Base-by-base conservation (phyloP, 2,329 filamentous ascomycete genomes). In the Cladosporium sp. region DNA sequence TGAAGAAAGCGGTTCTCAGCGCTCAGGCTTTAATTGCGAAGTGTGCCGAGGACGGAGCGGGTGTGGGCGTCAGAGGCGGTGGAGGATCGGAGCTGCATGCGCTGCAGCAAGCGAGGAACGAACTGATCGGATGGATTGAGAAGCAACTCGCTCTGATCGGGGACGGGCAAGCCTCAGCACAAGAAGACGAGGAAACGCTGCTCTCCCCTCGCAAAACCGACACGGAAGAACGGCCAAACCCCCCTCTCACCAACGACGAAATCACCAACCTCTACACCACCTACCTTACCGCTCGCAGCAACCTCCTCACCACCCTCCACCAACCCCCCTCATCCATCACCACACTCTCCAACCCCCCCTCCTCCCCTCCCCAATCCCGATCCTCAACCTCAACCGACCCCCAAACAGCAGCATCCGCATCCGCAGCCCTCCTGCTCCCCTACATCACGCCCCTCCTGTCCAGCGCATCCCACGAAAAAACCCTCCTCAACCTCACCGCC, bases 121-220 rank as follows among this genome's bases (percentile, higher is more conserved):
- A 61, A 43, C 58, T 66, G 30, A 66, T 63, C 2, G 50, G 49
- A 12, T 66, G 64, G 64, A 66, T 66, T 58, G 64, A 66, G 47
- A 53, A 50, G 13, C 64, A 65, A 54, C 54, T 66, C 7, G 58
- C 57, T 1, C 41, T 62, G 7, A 65, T 66, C 17, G 60, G 63
- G 18, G 55, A 61, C n/a, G 54, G 55, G 3, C 62, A 64, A 24
- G 39, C n/a, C n/a, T n/a, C 13, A 7, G 32, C 12, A 7, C 36
- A 48, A 12, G 47, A 49, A 7, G 53, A 48, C 19, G 34, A 51
- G 7, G 30, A 38, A 7, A 4, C 24, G 4, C n/a, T n/a, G n/a
- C n/a, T n/a, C n/a, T 39, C 48, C 2, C 36, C 50, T 18, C 13
- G 12, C 7, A 51, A 51, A 32, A n/a, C 32, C 36, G 38, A 29